Percentiles rank a stretch among this genome's conserved stretches.
Evolutionary conservation across 345 rosid genomes (phyloP).

Genomic region (Laguncularia racemosa): DNA sequence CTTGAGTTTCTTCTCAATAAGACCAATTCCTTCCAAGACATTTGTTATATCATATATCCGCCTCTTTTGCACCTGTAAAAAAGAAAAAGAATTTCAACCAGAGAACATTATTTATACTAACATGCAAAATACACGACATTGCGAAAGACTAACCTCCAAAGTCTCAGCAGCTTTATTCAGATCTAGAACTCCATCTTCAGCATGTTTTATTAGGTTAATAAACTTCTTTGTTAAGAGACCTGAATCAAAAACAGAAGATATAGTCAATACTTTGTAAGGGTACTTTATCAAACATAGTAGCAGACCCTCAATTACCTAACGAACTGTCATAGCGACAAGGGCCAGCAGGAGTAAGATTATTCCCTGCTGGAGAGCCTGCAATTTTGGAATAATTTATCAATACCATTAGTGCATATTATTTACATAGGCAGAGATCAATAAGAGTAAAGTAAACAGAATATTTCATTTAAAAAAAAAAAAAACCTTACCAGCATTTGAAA

Average conservation of each 20-base stretch:
- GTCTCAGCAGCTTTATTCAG: slow-evolving; percentile 94
- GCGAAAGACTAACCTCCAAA: slow-evolving; percentile 51
- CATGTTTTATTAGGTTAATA: slow-evolving; percentile 87
- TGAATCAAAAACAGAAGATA: slow-evolving; percentile 22
- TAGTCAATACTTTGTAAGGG: slow-evolving; percentile 2
- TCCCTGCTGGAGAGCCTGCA: slow-evolving; percentile 82
- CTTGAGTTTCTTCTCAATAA: slow-evolving; percentile 93
- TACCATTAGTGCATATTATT: slow-evolving; percentile 5
- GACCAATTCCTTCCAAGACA: slow-evolving; percentile 98
- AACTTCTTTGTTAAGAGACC: slow-evolving; percentile 98
- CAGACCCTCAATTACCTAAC: slow-evolving; percentile 45
- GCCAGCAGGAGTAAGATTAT: slow-evolving; percentile 69
- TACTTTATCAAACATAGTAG: neutral
- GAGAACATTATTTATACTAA: neutral
- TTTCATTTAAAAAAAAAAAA: neutral
- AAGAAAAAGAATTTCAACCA: slow-evolving; percentile 8
- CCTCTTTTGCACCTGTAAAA: slow-evolving; percentile 86
- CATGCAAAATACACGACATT: slow-evolving; percentile 5
- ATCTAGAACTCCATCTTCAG: slow-evolving; percentile 95
- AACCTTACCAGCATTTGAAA: slow-evolving; percentile 56
- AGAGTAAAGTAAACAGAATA: slow-evolving; percentile 4
- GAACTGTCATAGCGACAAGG: slow-evolving; percentile 99
- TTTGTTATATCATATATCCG: slow-evolving; percentile 97
- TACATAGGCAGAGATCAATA: neutral
- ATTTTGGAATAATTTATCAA: slow-evolving; percentile 23